Base-by-base conservation (phyloP, 2,329 filamentous ascomycete species). In the Periconia macrospinosa region DNA sequence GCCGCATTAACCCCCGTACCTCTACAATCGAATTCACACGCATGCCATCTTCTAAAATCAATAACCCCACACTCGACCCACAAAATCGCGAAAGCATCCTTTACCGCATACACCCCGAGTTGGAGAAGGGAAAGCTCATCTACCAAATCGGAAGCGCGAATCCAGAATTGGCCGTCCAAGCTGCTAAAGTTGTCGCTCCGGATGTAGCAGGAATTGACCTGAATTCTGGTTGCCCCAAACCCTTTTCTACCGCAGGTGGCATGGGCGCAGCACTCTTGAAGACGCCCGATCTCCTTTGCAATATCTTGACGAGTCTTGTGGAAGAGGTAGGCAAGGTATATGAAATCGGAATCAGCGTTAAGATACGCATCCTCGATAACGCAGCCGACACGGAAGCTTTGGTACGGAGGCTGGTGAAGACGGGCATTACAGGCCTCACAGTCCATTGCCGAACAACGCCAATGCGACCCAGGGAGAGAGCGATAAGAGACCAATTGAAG, bases 151-250 rank as follows among this genome's bases (percentile, higher is more conserved):
- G 94, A 54, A 96, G 93, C 0, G 86, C 92, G 10, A 87, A 89
- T 54, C 91, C 94, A 0, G 86, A 88, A 13, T 83, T 87, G 30
- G 94, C 94, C 1, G 92, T 97, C 0, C 78, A 89, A 71, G 92
- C 93, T 1, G 92, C 93, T 2, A 86, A 86, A 49, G 77, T 97
- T 15, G 88, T 99, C 18, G 94, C 92, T 0, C 83, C 79, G 13
- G 91, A 97, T 74, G 94, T 99, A 2, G 87, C 88, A 0, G 94
- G 94, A 55, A 97, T 99, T 63, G 94, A 97, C 72, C 89, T 99
- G 57, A 99, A 99, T 73, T 92, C 94, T 0, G 94, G 94, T n/a
- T 99, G 94, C 70, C 94, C 94, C 0, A 99, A 99, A 75, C 90
- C 93, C 0, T 99, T 99, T 75, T 96, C 90, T 68, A 96, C 93